phyloP scores from a whole-genome alignment of 305 asterid genomes.

The Solanum aculeatissimum region DNA sequence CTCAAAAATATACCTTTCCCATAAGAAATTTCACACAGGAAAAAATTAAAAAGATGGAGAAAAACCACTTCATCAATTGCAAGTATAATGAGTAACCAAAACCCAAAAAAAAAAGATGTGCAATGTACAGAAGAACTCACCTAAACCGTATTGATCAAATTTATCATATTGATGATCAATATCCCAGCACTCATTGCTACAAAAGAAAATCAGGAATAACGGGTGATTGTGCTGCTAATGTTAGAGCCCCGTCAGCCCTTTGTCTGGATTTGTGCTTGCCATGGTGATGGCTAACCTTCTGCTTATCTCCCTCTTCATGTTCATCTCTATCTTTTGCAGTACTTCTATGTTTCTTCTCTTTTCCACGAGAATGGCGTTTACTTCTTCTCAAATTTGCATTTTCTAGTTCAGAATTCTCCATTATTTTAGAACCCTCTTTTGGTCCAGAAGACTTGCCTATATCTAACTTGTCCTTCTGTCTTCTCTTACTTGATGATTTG shows the following conservation, averaged over 20 bases:
- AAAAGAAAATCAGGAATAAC: constrained; percentile 89
- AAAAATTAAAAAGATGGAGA: not conserved
- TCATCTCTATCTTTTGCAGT: constrained; percentile 39
- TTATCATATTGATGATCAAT: not conserved
- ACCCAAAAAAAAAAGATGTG: not conserved
- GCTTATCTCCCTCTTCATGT: constrained; percentile 33
- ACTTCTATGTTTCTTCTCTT: constrained; percentile 48
- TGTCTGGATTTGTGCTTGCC: constrained; percentile 54
- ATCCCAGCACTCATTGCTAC: constrained; percentile 23
- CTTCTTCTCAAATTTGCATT: constrained; percentile 29
- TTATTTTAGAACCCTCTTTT: constrained; percentile 5
- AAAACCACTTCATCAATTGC: not conserved
- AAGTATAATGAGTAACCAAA: not conserved
- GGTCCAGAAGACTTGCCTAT: constrained; percentile 13
- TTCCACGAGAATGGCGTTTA: constrained; percentile 37
- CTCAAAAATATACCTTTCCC: not conserved
- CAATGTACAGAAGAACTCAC: constrained; percentile 36
- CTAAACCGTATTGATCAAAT: constrained; percentile 9
- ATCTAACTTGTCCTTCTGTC: constrained; percentile 20
- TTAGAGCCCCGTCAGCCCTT: constrained; percentile 37
- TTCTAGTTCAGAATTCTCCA: constrained; percentile 23
- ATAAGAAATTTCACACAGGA: not conserved
- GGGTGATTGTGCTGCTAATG: constrained; percentile 39
- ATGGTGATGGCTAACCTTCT: constrained; percentile 34
- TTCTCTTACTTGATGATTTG: constrained; percentile 36